Conservation (phyloP, 1,284 basidiomycete genomes). For the Ganoderma resinaceum region DNA sequence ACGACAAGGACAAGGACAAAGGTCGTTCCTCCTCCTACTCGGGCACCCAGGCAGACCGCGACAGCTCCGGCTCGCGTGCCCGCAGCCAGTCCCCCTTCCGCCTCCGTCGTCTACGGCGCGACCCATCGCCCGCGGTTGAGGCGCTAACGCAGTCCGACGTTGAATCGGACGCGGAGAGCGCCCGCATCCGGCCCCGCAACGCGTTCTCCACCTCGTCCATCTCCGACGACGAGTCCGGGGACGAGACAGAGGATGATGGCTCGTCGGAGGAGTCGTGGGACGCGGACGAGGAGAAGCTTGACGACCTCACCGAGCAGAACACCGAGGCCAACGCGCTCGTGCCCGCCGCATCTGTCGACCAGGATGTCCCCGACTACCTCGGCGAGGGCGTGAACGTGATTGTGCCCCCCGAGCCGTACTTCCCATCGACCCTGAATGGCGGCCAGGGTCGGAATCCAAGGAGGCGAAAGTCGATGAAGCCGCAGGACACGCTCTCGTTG, state of each 20-base stretch:
- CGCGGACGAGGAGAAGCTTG: conserved; percentile 67
- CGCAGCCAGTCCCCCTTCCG: conserved; percentile 78
- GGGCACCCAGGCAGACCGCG: conserved; percentile 35
- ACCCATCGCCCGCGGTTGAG: conserved; percentile 73
- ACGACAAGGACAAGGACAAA: conserved; percentile 43
- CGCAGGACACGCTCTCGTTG: conserved; percentile 66
- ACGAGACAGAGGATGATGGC: conserved; percentile 51
- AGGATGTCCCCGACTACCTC: conserved; percentile 71
- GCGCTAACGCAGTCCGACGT: conserved; percentile 78
- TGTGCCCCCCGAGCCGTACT: conserved; percentile 80
- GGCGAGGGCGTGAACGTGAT: conserved; percentile 93
- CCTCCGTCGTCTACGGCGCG: conserved; percentile 58
- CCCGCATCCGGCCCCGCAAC: conserved; percentile 59
- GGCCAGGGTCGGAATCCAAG: conserved; percentile 53
- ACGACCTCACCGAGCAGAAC: conserved; percentile 78
- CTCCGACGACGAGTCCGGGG: conserved; percentile 59
- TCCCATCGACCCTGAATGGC: conserved; percentile 72
- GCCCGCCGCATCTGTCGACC: conserved; percentile 49
- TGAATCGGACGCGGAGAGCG: conserved; percentile 63
- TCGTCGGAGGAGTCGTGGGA: conserved; percentile 47
- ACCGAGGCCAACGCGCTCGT: conserved; percentile 80
- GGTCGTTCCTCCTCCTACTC: conserved; percentile 61
- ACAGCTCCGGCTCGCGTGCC: conserved; percentile 50
- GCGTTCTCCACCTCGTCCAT: conserved; percentile 69
- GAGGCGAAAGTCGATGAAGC: conserved; percentile 64